Conservation (phyloP, 306 rosid species). For the Parietaria judaica region DNA sequence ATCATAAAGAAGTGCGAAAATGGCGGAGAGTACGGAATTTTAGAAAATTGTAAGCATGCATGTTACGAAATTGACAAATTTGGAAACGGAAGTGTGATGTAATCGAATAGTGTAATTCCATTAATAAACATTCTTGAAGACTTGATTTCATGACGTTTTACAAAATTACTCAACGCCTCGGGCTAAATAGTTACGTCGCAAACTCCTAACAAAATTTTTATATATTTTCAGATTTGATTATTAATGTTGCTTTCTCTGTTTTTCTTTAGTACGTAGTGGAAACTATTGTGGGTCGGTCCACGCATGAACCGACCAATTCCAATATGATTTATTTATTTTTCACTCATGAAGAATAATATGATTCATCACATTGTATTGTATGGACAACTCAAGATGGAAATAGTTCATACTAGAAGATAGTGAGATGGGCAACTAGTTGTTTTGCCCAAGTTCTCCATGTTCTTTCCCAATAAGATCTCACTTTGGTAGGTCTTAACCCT, state of each 20-base stretch:
- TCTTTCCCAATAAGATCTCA: neutral
- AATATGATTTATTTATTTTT: constrained; percentile 17
- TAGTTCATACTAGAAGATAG: neutral
- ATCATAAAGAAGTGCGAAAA: no score
- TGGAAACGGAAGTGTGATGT: no score
- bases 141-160: no score
- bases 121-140: no score
- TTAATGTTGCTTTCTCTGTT: neutral
- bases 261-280: constrained; percentile 27
- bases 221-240: no score
- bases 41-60: no score
- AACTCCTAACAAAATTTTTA: no score
- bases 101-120: no score
- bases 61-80: no score
- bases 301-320: constrained; percentile 36
- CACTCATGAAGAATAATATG: constrained; percentile 13
- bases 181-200: no score
- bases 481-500: neutral
- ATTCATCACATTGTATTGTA: neutral
- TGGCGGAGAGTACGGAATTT: no score
- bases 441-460: constrained; percentile 3
- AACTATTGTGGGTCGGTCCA: constrained; percentile 30
- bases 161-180: no score
- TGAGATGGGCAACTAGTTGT: constrained; percentile 1
- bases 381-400: constrained; percentile 3